Percentiles rank a stretch among this genome's conserved stretches.
Conservation (phyloP, 2,329 filamentous ascomycete species). For the Trichoderma sp. region DNA sequence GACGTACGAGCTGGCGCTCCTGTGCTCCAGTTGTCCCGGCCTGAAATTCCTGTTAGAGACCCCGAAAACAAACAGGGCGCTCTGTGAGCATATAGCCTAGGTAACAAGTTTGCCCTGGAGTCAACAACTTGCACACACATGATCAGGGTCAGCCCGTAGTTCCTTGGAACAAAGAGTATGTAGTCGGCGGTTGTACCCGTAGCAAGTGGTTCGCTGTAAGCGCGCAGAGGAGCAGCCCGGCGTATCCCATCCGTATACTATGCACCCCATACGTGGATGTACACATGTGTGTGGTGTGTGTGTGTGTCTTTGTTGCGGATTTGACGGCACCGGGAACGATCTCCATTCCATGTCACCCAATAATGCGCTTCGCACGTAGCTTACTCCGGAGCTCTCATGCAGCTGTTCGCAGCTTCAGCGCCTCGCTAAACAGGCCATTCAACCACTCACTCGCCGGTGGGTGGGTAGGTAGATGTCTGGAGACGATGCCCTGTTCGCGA, state of each 20-base stretch:
- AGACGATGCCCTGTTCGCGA: constrained; percentile 9
- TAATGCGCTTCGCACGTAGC: constrained; percentile 4
- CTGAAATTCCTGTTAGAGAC: not conserved
- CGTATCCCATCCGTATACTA: too few species aligned
- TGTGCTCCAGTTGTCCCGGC: not conserved
- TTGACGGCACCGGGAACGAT: constrained; percentile 2
- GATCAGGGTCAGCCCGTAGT: not conserved
- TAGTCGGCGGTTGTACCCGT: not conserved
- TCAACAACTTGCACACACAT: not conserved
- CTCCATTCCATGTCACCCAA: not conserved
- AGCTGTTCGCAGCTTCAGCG: constrained; percentile 21
- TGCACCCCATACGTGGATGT: too few species aligned
- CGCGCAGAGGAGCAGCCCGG: not conserved
- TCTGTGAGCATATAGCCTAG: not conserved
- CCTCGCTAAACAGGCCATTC: constrained; percentile 22
- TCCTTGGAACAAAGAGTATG: too few species aligned
- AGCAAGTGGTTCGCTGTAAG: constrained; percentile 7
- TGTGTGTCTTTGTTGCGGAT: not conserved
- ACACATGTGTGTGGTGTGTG: too few species aligned
- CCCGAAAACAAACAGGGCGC: not conserved
- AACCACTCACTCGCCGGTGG: constrained; percentile 1
- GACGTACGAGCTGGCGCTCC: not conserved
- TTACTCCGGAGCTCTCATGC: constrained; percentile 14
- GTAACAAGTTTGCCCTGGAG: constrained; percentile 6
- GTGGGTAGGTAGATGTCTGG: not conserved